phyloP scores from a whole-genome alignment of 352 stramenopile species.

The Globisporangium splendens region DNA sequence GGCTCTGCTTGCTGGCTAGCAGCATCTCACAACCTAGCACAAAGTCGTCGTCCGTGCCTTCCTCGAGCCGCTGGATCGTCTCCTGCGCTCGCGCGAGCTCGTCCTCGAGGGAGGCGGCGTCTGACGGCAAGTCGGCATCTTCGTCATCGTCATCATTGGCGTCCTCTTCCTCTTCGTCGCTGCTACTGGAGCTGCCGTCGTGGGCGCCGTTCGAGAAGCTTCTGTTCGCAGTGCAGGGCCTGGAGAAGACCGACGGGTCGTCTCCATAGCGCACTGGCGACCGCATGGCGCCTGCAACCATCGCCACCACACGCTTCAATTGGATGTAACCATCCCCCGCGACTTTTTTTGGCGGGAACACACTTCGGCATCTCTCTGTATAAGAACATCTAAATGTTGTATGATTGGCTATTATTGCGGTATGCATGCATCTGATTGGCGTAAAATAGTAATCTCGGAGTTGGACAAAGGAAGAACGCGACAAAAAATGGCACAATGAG shows the following conservation, averaged over 20 bases:
- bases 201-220: conserved; percentile 10
- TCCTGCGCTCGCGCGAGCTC: conserved; percentile 22
- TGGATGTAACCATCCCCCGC: not conserved
- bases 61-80: conserved; percentile 24
- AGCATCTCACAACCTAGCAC: conserved; percentile 31
- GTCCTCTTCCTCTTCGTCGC: conserved; percentile 14
- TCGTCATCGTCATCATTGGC: not conserved
- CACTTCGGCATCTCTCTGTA: not conserved
- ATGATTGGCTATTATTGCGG: not conserved
- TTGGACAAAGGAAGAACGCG: conserved; percentile 1
- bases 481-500: conserved; percentile 1
- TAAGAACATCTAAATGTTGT: not conserved
- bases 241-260: not conserved
- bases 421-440: conserved; percentile 2
- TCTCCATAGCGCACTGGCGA: not conserved
- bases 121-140: conserved; percentile 13
- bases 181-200: conserved; percentile 12
- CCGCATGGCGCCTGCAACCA: not conserved
- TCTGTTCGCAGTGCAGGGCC: not conserved
- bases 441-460: not conserved
- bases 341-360: not conserved
- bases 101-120: conserved; percentile 27
- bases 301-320: not conserved
- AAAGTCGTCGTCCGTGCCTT: conserved; percentile 33
- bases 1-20: conserved; percentile 12